These are phyloP conservation scores for Dactylellina drechsleri DNA, from an alignment of 2,329 filamentous ascomycete species.

Conservation along the genomic window DNA sequence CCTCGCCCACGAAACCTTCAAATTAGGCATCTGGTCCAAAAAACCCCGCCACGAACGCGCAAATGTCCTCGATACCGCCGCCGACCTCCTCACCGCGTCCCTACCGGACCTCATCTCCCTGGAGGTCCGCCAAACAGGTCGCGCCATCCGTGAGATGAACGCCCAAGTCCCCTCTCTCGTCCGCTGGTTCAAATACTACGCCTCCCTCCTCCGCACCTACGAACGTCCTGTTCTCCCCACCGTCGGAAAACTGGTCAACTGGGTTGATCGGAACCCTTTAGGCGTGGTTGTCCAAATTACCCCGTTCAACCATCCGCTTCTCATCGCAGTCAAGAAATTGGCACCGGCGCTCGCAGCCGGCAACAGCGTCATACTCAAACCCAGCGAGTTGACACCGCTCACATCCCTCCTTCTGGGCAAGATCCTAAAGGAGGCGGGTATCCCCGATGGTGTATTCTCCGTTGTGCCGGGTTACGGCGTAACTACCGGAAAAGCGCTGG, in stretches of 20 bases:
- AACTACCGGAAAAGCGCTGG: constrained; percentile 68
- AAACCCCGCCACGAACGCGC: constrained; percentile 70
- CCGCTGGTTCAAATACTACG: constrained; percentile 78
- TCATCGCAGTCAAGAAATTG: constrained; percentile 63
- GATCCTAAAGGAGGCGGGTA: constrained; percentile 63
- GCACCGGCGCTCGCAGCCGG: constrained; percentile 61
- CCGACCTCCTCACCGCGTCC: constrained; percentile 66
- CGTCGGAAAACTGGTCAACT: constrained; percentile 70
- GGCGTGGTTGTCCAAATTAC: constrained; percentile 70
- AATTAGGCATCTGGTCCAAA: constrained; percentile 69
- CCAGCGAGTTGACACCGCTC: constrained; percentile 63
- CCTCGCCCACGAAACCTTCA: constrained; percentile 65
- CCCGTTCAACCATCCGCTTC: constrained; percentile 70
- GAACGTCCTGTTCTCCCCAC: constrained; percentile 75
- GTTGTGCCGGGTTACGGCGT: constrained; percentile 68
- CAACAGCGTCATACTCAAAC: constrained; percentile 62
- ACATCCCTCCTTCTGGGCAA: constrained; percentile 62
- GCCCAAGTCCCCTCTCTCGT: constrained; percentile 74
- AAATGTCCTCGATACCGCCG: constrained; percentile 71
- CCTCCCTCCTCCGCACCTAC: constrained; percentile 73
- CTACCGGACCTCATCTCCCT: constrained; percentile 70
- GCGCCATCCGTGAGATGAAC: constrained; percentile 75
- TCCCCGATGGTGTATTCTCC: constrained; percentile 63
- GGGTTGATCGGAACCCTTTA: constrained; percentile 67
- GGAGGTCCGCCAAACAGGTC: constrained; percentile 75